These are phyloP conservation scores for Chlamydomonas urium DNA, from an alignment of 139 green algal species.

Conservation along the genomic window DNA sequence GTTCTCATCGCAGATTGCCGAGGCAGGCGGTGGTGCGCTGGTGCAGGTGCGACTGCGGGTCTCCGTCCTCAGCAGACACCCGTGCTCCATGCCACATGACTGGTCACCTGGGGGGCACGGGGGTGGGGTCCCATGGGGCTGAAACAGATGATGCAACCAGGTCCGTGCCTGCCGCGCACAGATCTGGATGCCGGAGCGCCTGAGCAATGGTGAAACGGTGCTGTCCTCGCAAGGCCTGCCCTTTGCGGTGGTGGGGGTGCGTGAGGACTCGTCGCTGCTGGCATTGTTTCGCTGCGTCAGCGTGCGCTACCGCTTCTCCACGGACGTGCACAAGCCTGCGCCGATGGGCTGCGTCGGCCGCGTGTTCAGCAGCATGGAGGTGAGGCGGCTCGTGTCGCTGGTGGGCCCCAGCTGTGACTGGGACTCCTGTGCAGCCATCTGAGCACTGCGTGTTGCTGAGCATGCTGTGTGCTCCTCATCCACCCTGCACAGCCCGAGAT, in stretches of 20 bases:
- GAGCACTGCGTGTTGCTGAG: background rate
- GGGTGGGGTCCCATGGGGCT: background rate
- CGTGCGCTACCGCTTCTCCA: slow-evolving; percentile 80
- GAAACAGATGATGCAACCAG: slow-evolving; percentile 6
- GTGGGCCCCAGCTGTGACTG: too few species aligned
- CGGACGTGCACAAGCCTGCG: slow-evolving; percentile 53
- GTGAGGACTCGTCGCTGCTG: slow-evolving; percentile 75
- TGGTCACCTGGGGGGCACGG: background rate
- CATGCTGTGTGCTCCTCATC: background rate
- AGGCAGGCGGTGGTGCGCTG: slow-evolving; percentile 21
- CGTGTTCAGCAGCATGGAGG: slow-evolving; percentile 36
- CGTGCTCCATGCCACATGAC: background rate
- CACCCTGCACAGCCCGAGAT: too few species aligned
- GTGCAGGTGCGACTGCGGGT: slow-evolving; percentile 26
- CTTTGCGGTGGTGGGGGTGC: slow-evolving; percentile 65
- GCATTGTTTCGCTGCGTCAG: slow-evolving; percentile 81
- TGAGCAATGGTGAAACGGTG: background rate
- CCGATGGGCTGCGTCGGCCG: slow-evolving; percentile 63
- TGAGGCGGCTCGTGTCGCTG: too few species aligned
- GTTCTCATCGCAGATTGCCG: too few species aligned
- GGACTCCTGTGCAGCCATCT: too few species aligned
- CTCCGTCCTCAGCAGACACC: background rate
- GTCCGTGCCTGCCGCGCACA: background rate
- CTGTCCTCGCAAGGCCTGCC: slow-evolving; percentile 47
- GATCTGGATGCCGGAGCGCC: background rate